A percentile compares a stretch with the other conserved stretches of the same genome.
phyloP scores from a whole-genome alignment of 345 rosid genomes.

The Erysimum cheiranthoides region DNA sequence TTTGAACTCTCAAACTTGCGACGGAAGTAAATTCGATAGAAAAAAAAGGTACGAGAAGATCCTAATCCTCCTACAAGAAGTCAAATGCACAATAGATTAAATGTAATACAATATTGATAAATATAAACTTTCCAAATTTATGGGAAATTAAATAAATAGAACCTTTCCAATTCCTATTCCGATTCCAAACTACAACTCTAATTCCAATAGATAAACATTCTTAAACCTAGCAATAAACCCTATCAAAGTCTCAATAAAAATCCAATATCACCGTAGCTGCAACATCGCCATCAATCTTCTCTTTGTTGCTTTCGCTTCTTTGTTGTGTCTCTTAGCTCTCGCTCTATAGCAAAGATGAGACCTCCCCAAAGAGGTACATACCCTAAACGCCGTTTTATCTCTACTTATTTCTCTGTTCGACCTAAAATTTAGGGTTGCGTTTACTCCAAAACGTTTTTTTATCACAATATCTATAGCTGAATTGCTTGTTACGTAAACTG shows the following conservation, averaged over 20 bases:
- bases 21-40: too few species aligned
- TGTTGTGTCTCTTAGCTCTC: neutral
- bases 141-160: neutral
- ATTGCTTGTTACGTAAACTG: slow-evolving; percentile 9
- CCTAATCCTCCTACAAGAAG: too few species aligned
- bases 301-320: neutral
- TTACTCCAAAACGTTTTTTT: neutral
- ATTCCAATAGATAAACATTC: neutral
- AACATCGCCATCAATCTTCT: neutral
- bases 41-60: too few species aligned
- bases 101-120: too few species aligned
- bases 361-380: slow-evolving; percentile 8
- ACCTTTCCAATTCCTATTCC: neutral
- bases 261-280: neutral
- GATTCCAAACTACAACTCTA: neutral
- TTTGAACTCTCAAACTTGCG: too few species aligned
- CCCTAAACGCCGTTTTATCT: neutral
- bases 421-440: neutral
- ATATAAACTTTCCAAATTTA: neutral
- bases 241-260: too few species aligned
- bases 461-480: neutral
- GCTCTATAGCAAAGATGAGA: slow-evolving; percentile 19
- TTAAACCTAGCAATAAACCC: neutral
- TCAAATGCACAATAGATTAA: too few species aligned
- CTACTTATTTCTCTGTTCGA: neutral